Percentiles rank a stretch among this genome's conserved stretches.
phyloP scores from a whole-genome alignment of 2,329 filamentous ascomycete species.

The Falciphora oryzae region DNA sequence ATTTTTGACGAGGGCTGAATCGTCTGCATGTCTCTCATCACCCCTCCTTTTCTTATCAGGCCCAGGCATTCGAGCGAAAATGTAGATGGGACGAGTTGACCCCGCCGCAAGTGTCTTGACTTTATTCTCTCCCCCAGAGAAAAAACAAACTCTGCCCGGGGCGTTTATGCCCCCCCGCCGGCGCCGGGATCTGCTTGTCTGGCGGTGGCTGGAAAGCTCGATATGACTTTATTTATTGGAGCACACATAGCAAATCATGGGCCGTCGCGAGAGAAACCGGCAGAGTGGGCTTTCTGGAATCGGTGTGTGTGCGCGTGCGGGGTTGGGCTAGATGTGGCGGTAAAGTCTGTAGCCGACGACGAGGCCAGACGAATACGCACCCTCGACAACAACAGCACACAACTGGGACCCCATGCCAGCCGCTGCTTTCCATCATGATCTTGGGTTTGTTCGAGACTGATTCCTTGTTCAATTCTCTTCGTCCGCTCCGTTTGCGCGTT shows the following conservation, averaged over 20 bases:
- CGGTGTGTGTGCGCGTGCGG: neutral
- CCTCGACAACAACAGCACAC: neutral
- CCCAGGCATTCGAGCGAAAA: neutral
- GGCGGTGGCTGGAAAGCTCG: neutral
- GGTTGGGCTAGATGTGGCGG: neutral
- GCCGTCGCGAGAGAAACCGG: neutral
- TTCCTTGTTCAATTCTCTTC: too few relatives aligned
- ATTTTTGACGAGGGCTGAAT: neutral
- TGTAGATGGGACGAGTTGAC: neutral
- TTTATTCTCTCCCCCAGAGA: neutral
- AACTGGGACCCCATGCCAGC: neutral
- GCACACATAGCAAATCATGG: neutral
- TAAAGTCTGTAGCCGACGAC: neutral
- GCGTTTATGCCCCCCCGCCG: neutral
- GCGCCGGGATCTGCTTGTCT: neutral
- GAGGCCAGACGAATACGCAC: neutral
- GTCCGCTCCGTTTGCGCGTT: too few relatives aligned
- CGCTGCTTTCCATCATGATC: neutral
- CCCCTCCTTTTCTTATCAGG: neutral
- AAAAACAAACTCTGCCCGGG: neutral
- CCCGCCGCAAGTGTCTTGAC: too few relatives aligned
- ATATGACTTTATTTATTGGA: neutral
- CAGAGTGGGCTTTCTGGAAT: neutral
- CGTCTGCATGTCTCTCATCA: neutral
- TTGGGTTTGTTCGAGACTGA: too few relatives aligned